These are phyloP conservation scores for Backusella mclennaniae DNA, from an alignment of 192 early-diverging fungal species.

Conservation along the genomic window DNA sequence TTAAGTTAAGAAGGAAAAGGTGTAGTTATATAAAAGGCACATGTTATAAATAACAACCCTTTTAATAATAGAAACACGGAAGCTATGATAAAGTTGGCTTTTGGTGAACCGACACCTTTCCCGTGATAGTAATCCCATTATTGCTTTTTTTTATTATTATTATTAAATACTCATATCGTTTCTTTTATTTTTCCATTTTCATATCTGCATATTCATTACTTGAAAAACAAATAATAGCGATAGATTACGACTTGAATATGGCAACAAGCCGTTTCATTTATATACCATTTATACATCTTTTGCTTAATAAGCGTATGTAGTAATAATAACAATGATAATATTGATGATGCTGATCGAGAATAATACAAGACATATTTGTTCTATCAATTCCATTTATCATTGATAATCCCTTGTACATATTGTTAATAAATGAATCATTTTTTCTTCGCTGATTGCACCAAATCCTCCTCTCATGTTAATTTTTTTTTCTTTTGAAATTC, in stretches of 20 bases:
- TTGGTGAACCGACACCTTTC: background rate
- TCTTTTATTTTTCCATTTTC: background rate
- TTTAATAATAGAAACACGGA: background rate
- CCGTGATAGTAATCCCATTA: no score
- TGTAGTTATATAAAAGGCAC: background rate
- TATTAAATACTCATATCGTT: background rate
- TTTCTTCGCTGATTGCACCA: background rate
- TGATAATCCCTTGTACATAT: background rate
- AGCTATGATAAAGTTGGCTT: background rate
- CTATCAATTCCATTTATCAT: background rate
- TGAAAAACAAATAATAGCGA: background rate
- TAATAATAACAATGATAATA: no score
- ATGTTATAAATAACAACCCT: background rate
- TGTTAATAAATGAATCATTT: background rate
- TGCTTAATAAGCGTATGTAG: background rate
- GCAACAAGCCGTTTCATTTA: background rate
- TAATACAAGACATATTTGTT: background rate
- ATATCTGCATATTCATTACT: background rate
- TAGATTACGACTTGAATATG: background rate
- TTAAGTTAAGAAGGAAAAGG: background rate
- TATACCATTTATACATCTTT: background rate
- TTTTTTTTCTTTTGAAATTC: background rate
- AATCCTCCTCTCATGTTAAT: background rate
- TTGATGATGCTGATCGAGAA: background rate
- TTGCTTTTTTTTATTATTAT: no score